Evolutionary conservation across 2,329 filamentous ascomycete genomes (phyloP).

Genomic region (Sarocladiaceae sp.): DNA sequence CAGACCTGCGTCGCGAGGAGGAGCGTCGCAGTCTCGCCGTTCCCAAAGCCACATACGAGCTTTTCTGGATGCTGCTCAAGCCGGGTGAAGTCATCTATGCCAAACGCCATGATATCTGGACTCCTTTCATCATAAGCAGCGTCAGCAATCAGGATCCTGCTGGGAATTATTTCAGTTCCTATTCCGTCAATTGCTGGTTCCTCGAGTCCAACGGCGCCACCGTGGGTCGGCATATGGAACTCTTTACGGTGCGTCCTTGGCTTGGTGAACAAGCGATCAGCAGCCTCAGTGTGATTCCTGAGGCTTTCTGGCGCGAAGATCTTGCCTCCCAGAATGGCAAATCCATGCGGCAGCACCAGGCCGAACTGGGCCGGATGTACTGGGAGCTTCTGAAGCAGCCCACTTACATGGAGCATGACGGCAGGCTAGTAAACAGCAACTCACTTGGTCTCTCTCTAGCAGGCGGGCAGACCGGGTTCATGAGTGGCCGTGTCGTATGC

Average conservation of each 20-base stretch:
- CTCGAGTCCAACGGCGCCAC: constrained; percentile 27
- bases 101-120: constrained; percentile 33
- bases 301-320: constrained; percentile 33
- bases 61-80: constrained; percentile 40
- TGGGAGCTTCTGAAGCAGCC: constrained; percentile 42
- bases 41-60: constrained; percentile 37
- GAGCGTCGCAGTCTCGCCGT: constrained; percentile 28
- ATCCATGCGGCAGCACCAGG: constrained; percentile 29
- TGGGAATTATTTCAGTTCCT: constrained; percentile 13
- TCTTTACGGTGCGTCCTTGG: constrained; percentile 30
- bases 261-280: constrained; percentile 37
- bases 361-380: constrained; percentile 35
- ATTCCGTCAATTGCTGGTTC: constrained; percentile 35
- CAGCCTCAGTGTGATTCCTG: constrained; percentile 35
- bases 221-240: constrained; percentile 31
- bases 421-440: constrained; percentile 26
- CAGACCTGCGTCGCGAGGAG: constrained; percentile 32
- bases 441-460: constrained; percentile 13
- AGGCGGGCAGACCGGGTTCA: constrained; percentile 27
- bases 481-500: constrained; percentile 36
- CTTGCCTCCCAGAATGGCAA: constrained; percentile 23
- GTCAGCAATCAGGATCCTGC: constrained; percentile 17
- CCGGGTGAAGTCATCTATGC: constrained; percentile 39
- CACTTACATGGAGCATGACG: constrained; percentile 40
- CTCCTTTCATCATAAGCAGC: constrained; percentile 33